These are phyloP conservation scores for Astrephomene gubernaculifera DNA, from an alignment of 139 green algal genomes.

Conservation along the genomic window DNA sequence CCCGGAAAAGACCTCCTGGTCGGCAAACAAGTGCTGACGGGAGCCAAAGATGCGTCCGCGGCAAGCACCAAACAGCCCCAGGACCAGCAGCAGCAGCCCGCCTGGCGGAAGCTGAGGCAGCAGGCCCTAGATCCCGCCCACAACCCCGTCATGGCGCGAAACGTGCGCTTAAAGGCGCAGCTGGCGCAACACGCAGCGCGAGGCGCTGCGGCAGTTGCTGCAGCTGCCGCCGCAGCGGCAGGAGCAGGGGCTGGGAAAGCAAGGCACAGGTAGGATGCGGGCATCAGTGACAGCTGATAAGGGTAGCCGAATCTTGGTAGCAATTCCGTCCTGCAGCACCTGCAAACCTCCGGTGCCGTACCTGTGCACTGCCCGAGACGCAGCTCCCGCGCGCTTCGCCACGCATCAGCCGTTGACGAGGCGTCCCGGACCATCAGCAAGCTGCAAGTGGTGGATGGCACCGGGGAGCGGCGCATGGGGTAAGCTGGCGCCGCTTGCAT, in stretches of 20 bases:
- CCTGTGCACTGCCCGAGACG: neutral
- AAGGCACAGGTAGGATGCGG: too few relatives aligned
- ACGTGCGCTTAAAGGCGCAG: constrained; percentile 35
- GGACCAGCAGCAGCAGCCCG: neutral
- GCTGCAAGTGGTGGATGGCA: constrained; percentile 14
- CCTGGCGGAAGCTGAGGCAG: constrained; percentile 3
- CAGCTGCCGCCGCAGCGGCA: neutral
- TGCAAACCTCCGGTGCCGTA: too few relatives aligned
- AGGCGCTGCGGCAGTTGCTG: neutral
- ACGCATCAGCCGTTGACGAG: neutral
- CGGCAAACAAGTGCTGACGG: constrained; percentile 1
- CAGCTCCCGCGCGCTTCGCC: neutral
- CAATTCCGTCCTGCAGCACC: too few relatives aligned
- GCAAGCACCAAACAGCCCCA: neutral
- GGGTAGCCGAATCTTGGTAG: too few relatives aligned
- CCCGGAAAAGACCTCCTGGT: constrained; percentile 17
- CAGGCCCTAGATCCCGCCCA: constrained; percentile 11
- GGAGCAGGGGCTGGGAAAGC: too few relatives aligned
- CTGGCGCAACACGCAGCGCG: constrained; percentile 11
- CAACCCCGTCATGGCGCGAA: constrained; percentile 40
- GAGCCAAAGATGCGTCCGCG: neutral
- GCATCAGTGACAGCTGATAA: too few relatives aligned
- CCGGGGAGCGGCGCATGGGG: neutral
- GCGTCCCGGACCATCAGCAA: constrained; percentile 33
- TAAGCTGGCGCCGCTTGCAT: too few relatives aligned